phyloP scores from a whole-genome alignment of 441 rosid species.

The Gossypium lobatum region DNA sequence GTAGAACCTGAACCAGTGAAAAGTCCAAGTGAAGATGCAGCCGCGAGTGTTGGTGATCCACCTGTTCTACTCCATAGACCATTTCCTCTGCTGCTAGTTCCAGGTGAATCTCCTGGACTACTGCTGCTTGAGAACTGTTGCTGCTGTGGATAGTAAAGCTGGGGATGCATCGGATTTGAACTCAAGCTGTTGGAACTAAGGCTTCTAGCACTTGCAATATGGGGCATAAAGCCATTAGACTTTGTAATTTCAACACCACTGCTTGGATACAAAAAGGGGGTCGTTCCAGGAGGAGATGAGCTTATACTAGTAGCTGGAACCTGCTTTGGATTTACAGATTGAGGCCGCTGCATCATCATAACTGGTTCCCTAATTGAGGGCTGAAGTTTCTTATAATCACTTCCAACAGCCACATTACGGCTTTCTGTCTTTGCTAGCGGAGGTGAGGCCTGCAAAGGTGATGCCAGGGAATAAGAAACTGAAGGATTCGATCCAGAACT shows the following conservation, averaged over 20 bases:
- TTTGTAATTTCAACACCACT: conserved; percentile 43
- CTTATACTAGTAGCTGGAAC: conserved; percentile 40
- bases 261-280: conserved; percentile 46
- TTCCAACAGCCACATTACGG: conserved; percentile 38
- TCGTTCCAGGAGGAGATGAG: conserved; percentile 46
- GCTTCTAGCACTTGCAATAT: conserved; percentile 41
- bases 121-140: conserved; percentile 45
- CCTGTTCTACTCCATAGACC: conserved; percentile 47
- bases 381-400: conserved; percentile 47
- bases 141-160: conserved; percentile 49
- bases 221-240: conserved; percentile 50
- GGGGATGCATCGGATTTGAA: conserved; percentile 51
- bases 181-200: conserved; percentile 34
- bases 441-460: conserved; percentile 52
- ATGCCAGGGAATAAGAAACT: conserved; percentile 44
- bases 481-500: conserved; percentile 40
- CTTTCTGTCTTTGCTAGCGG: conserved; percentile 47
- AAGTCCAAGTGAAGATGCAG: conserved; percentile 79
- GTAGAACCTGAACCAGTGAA: conserved; percentile 64
- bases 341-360: conserved; percentile 66
- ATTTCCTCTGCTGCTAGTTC: conserved; percentile 40
- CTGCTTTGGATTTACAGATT: conserved; percentile 48
- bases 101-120: conserved; percentile 43
- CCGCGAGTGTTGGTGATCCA: conserved; percentile 52
- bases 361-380: conserved; percentile 56